phyloP scores from a whole-genome alignment of 495 filamentous ascomycete species.

The Daldinia loculata region DNA sequence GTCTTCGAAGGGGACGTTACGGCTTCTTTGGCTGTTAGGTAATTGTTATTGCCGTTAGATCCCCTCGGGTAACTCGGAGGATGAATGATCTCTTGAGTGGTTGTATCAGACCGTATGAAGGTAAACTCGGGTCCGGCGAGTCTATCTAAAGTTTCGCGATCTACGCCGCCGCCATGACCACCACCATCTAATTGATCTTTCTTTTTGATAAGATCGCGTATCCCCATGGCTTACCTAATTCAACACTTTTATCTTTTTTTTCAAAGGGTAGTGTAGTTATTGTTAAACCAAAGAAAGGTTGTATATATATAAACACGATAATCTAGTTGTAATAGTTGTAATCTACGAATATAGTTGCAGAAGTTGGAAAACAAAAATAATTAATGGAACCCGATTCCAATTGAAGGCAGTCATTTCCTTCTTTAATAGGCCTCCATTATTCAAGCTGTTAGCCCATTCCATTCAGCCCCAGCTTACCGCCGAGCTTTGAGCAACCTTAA shows the following conservation, averaged over 20 bases:
- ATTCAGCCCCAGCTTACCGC: conserved; percentile 40
- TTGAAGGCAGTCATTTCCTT: conserved; percentile 14
- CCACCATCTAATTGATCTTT: conserved; percentile 64
- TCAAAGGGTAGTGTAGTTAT: no score
- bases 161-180: conserved; percentile 48
- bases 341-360: no score
- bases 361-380: neutral
- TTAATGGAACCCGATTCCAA: conserved; percentile 4
- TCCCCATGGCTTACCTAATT: conserved; percentile 63
- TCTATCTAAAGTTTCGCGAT: conserved; percentile 43
- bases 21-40: conserved; percentile 48
- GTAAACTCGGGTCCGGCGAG: conserved; percentile 73
- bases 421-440: conserved; percentile 37
- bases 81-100: conserved; percentile 76
- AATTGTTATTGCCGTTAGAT: conserved; percentile 16
- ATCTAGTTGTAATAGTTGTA: neutral
- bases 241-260: neutral
- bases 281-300: no score
- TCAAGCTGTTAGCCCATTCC: conserved; percentile 25
- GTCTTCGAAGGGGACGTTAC: conserved; percentile 27
- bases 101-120: conserved; percentile 85
- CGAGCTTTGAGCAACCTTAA: conserved; percentile 7
- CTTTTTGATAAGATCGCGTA: conserved; percentile 79
- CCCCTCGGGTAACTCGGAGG: conserved; percentile 63
- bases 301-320: neutral